Evolutionary conservation across 768 basidiomycete species (phyloP).

Genomic region (Sarcodon aspratus): DNA sequence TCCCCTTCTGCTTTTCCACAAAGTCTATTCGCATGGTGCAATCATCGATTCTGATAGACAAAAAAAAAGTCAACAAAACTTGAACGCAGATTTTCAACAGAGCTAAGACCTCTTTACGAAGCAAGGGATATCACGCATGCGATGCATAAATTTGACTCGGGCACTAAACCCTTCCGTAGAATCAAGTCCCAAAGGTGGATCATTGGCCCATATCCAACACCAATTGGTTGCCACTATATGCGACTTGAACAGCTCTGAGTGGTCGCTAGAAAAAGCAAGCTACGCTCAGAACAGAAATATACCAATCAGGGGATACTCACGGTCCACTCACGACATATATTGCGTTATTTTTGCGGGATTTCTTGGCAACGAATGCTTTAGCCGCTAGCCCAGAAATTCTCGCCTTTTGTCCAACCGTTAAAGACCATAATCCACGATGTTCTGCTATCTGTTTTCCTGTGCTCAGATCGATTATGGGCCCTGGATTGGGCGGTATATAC

Average conservation of each 20-base stretch:
- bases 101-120: constrained; percentile 32
- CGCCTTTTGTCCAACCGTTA: constrained; percentile 78
- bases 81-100: not conserved
- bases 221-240: constrained; percentile 34
- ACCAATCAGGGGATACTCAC: constrained; percentile 24
- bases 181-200: constrained; percentile 35
- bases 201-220: constrained; percentile 68
- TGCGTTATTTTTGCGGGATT: constrained; percentile 49
- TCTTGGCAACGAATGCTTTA: constrained; percentile 64
- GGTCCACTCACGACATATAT: constrained; percentile 69
- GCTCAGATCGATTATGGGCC: constrained; percentile 49
- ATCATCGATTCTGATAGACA: constrained; percentile 9
- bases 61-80: constrained; percentile 3
- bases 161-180: constrained; percentile 33
- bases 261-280: constrained; percentile 29
- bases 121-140: constrained; percentile 46
- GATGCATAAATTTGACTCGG: constrained; percentile 57
- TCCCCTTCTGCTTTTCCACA: constrained; percentile 48
- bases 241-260: constrained; percentile 39
- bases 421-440: constrained; percentile 76
- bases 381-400: constrained; percentile 47
- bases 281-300: not conserved
- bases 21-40: constrained; percentile 36
- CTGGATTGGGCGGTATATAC: constrained; percentile 63
- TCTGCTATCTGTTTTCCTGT: constrained; percentile 42